phyloP scores from a whole-genome alignment of 2,329 filamentous ascomycete species.

The Hawksworthiomyces lignivorus region DNA sequence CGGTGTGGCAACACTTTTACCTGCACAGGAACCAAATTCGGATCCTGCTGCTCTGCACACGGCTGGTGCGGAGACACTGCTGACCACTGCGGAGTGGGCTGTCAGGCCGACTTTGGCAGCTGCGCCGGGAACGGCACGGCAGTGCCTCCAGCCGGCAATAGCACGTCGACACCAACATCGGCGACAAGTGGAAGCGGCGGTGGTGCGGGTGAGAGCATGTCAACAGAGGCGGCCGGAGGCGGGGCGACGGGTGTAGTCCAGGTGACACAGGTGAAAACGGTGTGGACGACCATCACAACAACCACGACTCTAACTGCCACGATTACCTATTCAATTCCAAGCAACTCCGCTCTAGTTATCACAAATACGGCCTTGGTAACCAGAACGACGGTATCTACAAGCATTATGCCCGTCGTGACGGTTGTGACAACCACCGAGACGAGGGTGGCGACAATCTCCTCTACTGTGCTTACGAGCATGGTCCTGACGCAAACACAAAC shows the following conservation, averaged over 20 bases:
- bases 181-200: no score
- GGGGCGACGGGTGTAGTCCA: not conserved
- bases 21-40: conserved; percentile 17
- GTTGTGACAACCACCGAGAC: not conserved
- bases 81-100: conserved; percentile 23
- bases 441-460: not conserved
- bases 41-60: conserved; percentile 23
- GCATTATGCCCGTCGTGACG: not conserved
- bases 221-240: not conserved
- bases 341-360: not conserved
- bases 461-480: not conserved
- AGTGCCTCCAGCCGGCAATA: not conserved
- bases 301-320: conserved; percentile 1
- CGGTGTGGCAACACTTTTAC: conserved; percentile 17
- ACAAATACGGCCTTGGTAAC: conserved; percentile 3
- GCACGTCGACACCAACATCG: not conserved
- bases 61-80: conserved; percentile 24
- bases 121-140: conserved; percentile 7
- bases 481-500: conserved; percentile 1
- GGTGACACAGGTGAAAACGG: not conserved
- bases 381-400: not conserved
- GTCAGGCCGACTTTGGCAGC: conserved; percentile 18
- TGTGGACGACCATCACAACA: conserved; percentile 3
- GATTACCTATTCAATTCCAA: conserved; percentile 1
- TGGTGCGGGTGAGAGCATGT: no score